A percentile compares a stretch with the other conserved stretches of the same genome.
Evolutionary conservation across 2,329 filamentous ascomycete genomes (phyloP).

Genomic region (Fonsecaea nubica): DNA sequence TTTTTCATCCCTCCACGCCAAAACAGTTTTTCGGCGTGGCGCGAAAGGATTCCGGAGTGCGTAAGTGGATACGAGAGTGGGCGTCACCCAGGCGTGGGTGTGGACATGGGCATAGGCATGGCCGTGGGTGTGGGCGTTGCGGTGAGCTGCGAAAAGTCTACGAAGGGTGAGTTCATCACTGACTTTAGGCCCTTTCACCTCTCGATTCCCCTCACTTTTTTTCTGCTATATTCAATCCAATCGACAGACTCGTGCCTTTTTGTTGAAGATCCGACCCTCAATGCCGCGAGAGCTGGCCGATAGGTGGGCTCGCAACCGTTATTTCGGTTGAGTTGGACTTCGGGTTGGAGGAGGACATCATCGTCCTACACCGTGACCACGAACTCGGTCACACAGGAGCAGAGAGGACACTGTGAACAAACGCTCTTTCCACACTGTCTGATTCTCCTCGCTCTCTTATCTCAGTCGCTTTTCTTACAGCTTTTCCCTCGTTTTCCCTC

Average conservation of each 20-base stretch:
- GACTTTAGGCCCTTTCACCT: slow-evolving; percentile 1
- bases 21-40: not conserved
- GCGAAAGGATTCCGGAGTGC: not conserved
- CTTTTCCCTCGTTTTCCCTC: slow-evolving; percentile 6
- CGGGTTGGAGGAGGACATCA: slow-evolving; percentile 5
- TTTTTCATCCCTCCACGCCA: not conserved
- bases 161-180: not conserved
- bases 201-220: not conserved
- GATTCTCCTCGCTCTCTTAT: not conserved
- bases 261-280: slow-evolving; percentile 14
- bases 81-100: no score
- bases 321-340: slow-evolving; percentile 48
- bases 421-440: slow-evolving; percentile 1
- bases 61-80: not conserved
- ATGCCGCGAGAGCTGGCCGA: slow-evolving; percentile 63
- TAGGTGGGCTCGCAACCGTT: slow-evolving; percentile 55
- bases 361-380: slow-evolving; percentile 3
- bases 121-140: not conserved
- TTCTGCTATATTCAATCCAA: not conserved
- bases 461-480: slow-evolving; percentile 10
- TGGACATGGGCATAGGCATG: no score
- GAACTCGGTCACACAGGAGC: slow-evolving; percentile 20
- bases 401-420: slow-evolving; percentile 12
- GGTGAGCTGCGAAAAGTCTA: not conserved
- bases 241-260: not conserved